phyloP scores from a whole-genome alignment of 345 rosid genomes.

The Aquilaria malaccensis region DNA sequence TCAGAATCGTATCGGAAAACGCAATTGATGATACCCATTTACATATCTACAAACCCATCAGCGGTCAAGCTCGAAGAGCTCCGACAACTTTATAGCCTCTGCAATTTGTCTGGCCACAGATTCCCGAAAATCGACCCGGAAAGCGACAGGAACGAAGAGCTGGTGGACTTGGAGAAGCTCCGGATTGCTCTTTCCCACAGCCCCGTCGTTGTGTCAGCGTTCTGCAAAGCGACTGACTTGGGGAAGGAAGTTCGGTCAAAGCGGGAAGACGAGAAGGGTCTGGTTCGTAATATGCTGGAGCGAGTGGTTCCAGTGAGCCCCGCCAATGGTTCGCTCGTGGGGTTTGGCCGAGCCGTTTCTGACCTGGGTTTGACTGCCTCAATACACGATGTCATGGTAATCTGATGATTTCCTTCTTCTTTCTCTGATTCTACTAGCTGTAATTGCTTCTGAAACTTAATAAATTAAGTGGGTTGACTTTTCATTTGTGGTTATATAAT shows the following conservation, averaged over 20 bases:
- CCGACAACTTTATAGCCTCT: conserved; percentile 37
- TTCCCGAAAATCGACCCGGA: conserved; percentile 32
- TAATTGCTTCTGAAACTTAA: no score
- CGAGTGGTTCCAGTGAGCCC: conserved; percentile 44
- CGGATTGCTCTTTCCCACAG: conserved; percentile 56
- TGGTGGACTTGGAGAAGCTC: conserved; percentile 51
- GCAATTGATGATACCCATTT: conserved; percentile 39
- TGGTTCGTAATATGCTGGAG: conserved; percentile 32
- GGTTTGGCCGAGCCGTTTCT: conserved; percentile 83
- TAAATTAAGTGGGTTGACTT: no score
- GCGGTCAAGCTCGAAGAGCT: conserved; percentile 41
- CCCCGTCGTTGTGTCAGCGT: conserved; percentile 62
- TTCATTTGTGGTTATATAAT: conserved; percentile 20
- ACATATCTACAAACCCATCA: conserved; percentile 51
- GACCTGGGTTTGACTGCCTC: conserved; percentile 83
- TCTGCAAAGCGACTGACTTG: conserved; percentile 29
- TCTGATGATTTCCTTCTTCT: no score
- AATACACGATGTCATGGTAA: conserved; percentile 69
- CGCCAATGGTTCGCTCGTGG: conserved; percentile 51
- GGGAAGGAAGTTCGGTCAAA: conserved; percentile 6
- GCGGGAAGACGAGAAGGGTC: conserved; percentile 22
- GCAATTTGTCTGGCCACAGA: conserved; percentile 61
- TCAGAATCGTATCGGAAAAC: conserved; percentile 9
- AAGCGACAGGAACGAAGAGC: conserved; percentile 17
- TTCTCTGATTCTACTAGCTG: no score